phyloP scores from a whole-genome alignment of 495 filamentous ascomycete species.

The Xylaria scruposa region DNA sequence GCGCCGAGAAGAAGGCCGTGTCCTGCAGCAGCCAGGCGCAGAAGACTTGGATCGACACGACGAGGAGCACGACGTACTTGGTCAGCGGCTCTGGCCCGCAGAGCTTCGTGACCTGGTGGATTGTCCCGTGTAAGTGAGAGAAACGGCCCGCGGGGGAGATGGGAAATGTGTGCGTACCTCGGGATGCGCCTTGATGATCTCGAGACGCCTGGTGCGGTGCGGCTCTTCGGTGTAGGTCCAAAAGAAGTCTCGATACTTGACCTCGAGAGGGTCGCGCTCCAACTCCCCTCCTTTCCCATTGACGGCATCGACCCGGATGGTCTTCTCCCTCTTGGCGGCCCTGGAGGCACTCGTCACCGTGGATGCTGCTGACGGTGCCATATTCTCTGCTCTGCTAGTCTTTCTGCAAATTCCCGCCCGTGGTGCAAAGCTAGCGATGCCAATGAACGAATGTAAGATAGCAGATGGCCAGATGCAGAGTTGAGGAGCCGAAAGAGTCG shows the following conservation, averaged over 20 bases:
- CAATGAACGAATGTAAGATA: background rate
- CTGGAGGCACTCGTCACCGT: conserved; percentile 38
- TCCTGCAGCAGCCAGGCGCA: conserved; percentile 82
- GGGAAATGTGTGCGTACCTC: conserved; percentile 66
- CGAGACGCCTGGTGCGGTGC: conserved; percentile 84
- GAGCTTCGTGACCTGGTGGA: conserved; percentile 84
- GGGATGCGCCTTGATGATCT: conserved; percentile 98
- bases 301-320: conserved; percentile 31
- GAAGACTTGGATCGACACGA: conserved; percentile 81
- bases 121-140: conserved; percentile 30
- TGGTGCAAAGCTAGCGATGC: background rate
- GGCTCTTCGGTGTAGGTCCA: conserved; percentile 99
- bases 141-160: background rate
- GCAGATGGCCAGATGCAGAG: background rate
- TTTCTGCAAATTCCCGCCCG: background rate
- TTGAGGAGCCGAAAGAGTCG: background rate
- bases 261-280: conserved; percentile 46
- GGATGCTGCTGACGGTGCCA: conserved; percentile 40
- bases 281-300: conserved; percentile 34
- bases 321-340: conserved; percentile 34
- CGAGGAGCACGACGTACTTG: conserved; percentile 86
- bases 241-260: conserved; percentile 62
- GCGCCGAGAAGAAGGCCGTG: conserved; percentile 80
- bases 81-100: conserved; percentile 96
- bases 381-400: conserved; percentile 28